Evolutionary conservation across 108 stramenopile species (phyloP).

Genomic region (Pseudonitzschia delicatissima): DNA sequence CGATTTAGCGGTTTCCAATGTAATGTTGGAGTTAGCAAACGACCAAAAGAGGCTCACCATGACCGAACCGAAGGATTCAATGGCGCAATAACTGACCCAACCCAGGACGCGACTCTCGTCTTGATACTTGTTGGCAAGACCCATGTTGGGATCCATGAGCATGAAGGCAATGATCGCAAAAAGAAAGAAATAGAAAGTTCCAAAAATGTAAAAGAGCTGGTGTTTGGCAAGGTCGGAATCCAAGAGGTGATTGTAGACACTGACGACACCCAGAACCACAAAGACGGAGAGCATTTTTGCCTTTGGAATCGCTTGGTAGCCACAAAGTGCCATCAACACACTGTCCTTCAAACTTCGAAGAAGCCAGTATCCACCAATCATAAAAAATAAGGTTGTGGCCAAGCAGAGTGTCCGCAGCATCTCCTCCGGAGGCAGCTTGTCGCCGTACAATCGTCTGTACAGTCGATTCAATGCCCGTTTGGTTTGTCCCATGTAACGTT

Average conservation of each 20-base stretch:
- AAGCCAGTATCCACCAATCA: constrained; percentile 98
- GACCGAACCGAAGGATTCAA: constrained; percentile 95
- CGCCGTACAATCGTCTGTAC: constrained; percentile 84
- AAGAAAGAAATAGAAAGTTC: constrained; percentile 85
- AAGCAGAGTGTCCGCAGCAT: constrained; percentile 86
- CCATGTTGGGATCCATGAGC: constrained; percentile 84
- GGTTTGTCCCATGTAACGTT: constrained; percentile 38
- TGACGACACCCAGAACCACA: constrained; percentile 90
- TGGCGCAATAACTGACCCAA: constrained; percentile 94
- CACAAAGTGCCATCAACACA: constrained; percentile 91
- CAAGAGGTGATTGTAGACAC: constrained; percentile 89
- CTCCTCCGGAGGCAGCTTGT: constrained; percentile 77
- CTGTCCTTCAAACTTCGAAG: constrained; percentile 93
- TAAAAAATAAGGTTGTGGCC: constrained; percentile 93
- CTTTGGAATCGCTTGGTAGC: constrained; percentile 89
- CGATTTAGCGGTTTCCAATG: constrained; percentile 89
- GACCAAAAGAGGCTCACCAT: constrained; percentile 95
- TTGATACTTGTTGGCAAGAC: constrained; percentile 76
- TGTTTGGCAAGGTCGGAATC: constrained; percentile 87
- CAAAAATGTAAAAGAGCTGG: constrained; percentile 95
- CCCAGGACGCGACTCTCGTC: constrained; percentile 79
- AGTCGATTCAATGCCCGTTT: constrained; percentile 42
- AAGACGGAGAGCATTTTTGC: constrained; percentile 93
- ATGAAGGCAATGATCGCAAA: constrained; percentile 77
- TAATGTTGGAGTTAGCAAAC: constrained; percentile 91